Evolutionary conservation across 179 eudicot species (phyloP), one percentile per base, ranked within the genome.

Genomic region (Heliamphora ciliata): DNA sequence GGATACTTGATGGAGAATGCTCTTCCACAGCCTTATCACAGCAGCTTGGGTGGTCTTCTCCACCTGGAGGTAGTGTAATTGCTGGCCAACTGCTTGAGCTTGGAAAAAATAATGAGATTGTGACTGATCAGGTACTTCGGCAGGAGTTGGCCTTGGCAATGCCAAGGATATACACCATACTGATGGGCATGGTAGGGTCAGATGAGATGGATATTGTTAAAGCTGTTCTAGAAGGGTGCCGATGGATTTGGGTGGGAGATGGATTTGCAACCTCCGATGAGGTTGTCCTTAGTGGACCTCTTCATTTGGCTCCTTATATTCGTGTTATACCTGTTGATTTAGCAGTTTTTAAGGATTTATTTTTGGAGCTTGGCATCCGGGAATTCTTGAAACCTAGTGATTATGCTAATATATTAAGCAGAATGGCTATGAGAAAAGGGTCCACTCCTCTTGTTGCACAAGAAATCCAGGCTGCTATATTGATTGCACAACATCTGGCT

Each of bases 231-330:
- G 99, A 97, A 88, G 98, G 98, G 14, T 88, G 91, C 85, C 88
- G 98, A 76, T 97, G 99, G 99, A 92, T 97, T 88, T 97, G 99
- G 99, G 99, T 97, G 47, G 99, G 99, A 75, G 99, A 97, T 88
- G 99, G 99, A 46, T 97, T 95, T 86, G 97, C 98, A 48, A 93
- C 94, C 77, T 88, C 90, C 15, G 94, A 93, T 79, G 99, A 97
- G 87, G 99, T 97, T 78, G 98, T 95, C 82, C 93, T 97, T 70
- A 90, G 86, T 87, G 99, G 99, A 72, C 97, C 99, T 85, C 89
- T 97, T 79, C 98, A 97, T 86, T 86, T 97, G 90, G 97, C 98
- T 87, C 99, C 99, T 71, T 97, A 97, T 82, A 90, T 95, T 65
- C 99, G 99, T 82, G 94, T 97, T 78, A 92, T 97, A 85, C 98